These are phyloP conservation scores for Coemansia sp. DNA, from an alignment of 192 early-diverging fungal genomes.

Conservation along the genomic window DNA sequence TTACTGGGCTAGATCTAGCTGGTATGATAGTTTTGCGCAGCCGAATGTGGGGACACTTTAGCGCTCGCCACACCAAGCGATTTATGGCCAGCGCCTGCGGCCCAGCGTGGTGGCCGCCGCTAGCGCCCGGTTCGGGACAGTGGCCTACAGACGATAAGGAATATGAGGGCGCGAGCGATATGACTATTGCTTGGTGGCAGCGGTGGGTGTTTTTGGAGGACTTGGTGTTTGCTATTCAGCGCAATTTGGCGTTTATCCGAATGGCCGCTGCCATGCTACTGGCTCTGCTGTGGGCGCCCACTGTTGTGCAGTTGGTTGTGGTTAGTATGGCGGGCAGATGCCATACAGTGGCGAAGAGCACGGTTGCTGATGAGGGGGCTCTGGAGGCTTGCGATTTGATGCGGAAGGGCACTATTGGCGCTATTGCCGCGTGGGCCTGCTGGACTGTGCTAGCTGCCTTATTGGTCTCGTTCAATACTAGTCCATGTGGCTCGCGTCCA, in stretches of 20 bases:
- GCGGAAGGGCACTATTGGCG: conserved; percentile 30
- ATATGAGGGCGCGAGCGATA: neutral
- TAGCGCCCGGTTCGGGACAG: neutral
- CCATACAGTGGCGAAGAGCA: conserved; percentile 13
- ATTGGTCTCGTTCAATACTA: conserved; percentile 35
- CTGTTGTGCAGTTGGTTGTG: conserved; percentile 25
- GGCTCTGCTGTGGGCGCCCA: conserved; percentile 29
- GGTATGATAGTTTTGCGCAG: conserved; percentile 45
- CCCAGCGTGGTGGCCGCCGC: conserved; percentile 19
- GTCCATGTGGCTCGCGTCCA: neutral
- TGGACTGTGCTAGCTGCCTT: conserved; percentile 30
- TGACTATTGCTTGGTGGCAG: conserved; percentile 30
- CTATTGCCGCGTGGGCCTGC: conserved; percentile 20
- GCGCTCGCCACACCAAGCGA: conserved; percentile 3
- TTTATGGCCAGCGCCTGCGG: neutral
- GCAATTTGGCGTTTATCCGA: conserved; percentile 37
- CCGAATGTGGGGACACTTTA: conserved; percentile 36
- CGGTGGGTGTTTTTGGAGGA: conserved; percentile 35
- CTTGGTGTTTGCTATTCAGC: conserved; percentile 23
- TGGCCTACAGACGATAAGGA: conserved; percentile 6
- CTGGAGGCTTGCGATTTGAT: conserved; percentile 22
- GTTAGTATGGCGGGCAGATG: conserved; percentile 33
- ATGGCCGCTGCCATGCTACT: conserved; percentile 16
- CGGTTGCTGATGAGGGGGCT: conserved; percentile 4
- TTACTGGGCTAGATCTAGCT: conserved; percentile 34